Evolutionary conservation across 78 protist genomes (phyloP).

Genomic region (Dictyostelium purpureum): DNA sequence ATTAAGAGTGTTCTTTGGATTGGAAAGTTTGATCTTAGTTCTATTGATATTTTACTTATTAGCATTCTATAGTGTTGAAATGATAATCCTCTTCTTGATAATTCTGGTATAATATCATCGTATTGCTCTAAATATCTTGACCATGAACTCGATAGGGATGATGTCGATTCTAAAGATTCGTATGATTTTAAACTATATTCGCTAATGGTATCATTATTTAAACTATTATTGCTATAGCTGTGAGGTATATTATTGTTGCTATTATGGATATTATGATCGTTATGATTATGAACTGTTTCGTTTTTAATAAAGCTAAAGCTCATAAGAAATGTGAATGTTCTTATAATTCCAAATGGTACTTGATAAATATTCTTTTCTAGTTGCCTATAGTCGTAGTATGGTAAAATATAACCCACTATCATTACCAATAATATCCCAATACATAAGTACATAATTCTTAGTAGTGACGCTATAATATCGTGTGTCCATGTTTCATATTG

Average conservation of each 20-base stretch:
- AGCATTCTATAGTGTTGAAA: constrained; percentile 6
- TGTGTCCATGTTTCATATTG: constrained; percentile 4
- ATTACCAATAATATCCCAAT: not conserved
- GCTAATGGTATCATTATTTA: not conserved
- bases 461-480: not conserved
- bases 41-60: not conserved
- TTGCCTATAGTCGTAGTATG: constrained; percentile 6
- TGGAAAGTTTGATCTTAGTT: constrained; percentile 4
- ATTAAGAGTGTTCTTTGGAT: constrained; percentile 7
- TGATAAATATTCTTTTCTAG: constrained; percentile 13
- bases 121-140: not conserved
- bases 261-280: not conserved
- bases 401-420: not conserved
- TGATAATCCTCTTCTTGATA: constrained; percentile 9
- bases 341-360: constrained; percentile 19
- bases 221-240: not conserved
- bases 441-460: not conserved
- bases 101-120: not conserved
- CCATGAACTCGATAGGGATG: not conserved
- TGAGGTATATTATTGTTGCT: not conserved
- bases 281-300: not conserved
- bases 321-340: constrained; percentile 2
- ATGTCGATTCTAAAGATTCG: not conserved
- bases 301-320: not conserved
- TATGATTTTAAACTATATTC: not conserved